Evolutionary conservation across 2,329 filamentous ascomycete genomes (phyloP), one percentile per base, ranked within the genome.

Genomic region (Knoxdaviesia proteae): DNA sequence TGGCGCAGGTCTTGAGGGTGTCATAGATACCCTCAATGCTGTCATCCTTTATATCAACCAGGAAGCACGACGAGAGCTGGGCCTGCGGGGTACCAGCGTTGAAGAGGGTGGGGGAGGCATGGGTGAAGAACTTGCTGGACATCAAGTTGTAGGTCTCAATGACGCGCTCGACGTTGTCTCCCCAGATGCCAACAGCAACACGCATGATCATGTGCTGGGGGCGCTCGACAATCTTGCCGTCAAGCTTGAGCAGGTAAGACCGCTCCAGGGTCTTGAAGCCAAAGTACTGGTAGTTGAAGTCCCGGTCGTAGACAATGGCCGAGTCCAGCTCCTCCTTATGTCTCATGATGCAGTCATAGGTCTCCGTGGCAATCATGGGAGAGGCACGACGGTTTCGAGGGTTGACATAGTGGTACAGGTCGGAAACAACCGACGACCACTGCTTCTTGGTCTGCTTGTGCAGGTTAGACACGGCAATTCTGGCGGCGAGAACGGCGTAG

Each of bases 401-500:
- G 67, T 98, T 98, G 62, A 93, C 68, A 61, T 94, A 98, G 67
- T 90, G 73, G 66, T 88, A 94, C 37, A 98, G 76, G 55, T 98
- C 90, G 53, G 76, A 79, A 53, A 98, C 74, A 46, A 98, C 90
- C 41, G 84, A 70, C n/a, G 90, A 96, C 69, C 92, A 98, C 60
- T 96, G 88, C 72, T 98, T 98, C 75, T 96, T 96, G 50, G 90
- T 98, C 72, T 98, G 90, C 68, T 98, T 98, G 78, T 98, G 90
- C 46, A 98, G 80, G 68, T 98, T 98, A 56, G 90, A 98, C 44
- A 98, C 90, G 52, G 90, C 90, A 58, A 98, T 96, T 65, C 90
- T 87, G 51, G 90, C 90, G 50, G 90, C 90, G 46, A 98, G 84
- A 58, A 96, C 92, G 59, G 90, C 90, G 61, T 98, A 98, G 67